Conservation (phyloP, 2,329 filamentous ascomycete genomes). For the Laburnicola sp. region DNA sequence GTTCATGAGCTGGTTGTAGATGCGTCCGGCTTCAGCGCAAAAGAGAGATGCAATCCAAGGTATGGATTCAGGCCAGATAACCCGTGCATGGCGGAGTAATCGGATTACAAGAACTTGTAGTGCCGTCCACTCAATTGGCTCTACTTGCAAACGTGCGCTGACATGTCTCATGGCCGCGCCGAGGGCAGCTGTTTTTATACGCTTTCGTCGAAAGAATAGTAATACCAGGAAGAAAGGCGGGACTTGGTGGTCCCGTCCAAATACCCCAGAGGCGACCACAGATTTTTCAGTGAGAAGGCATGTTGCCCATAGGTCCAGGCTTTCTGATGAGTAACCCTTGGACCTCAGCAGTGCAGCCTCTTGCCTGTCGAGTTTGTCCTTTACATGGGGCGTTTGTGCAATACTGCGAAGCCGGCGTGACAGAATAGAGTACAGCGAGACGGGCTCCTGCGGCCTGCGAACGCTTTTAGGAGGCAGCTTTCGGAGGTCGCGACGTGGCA, state of each 20-base stretch:
- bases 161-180: conserved; percentile 31
- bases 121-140: conserved; percentile 24
- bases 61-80: conserved; percentile 35
- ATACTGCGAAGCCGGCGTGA: conserved; percentile 27
- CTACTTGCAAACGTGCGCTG: conserved; percentile 15
- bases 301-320: conserved; percentile 30
- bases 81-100: conserved; percentile 36
- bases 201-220: conserved; percentile 37
- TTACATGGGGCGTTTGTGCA: conserved; percentile 7
- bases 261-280: conserved; percentile 21
- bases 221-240: conserved; percentile 39
- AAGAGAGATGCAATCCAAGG: conserved; percentile 38
- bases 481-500: background rate
- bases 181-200: conserved; percentile 26
- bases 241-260: conserved; percentile 13
- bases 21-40: conserved; percentile 24
- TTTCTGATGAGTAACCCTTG: conserved; percentile 19
- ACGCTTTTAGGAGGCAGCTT: background rate
- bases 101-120: conserved; percentile 32
- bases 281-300: conserved; percentile 25
- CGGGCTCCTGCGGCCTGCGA: background rate
- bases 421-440: conserved; percentile 32
- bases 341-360: conserved; percentile 27
- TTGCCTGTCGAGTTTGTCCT: conserved; percentile 15
- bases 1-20: conserved; percentile 11